Evolutionary conservation across 257 asterid genomes (phyloP).

Genomic region (Nemophila menziesii): DNA sequence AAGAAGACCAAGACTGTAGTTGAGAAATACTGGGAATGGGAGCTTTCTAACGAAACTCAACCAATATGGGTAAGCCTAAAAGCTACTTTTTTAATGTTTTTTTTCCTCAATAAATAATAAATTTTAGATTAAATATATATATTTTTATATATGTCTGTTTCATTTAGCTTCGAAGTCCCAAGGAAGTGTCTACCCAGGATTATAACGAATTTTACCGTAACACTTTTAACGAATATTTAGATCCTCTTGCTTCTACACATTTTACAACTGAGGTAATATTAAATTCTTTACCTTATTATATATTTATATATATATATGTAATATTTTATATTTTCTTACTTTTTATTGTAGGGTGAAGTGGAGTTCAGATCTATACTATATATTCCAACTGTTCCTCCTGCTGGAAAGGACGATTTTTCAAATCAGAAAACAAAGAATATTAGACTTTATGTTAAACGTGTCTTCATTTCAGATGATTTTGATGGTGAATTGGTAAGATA

Average conservation of each 20-base stretch:
- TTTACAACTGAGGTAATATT: constrained; percentile 79
- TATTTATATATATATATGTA: constrained; percentile 1
- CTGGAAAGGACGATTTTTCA: constrained; percentile 70
- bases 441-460: constrained; percentile 83
- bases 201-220: constrained; percentile 87
- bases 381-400: constrained; percentile 70
- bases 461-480: constrained; percentile 94
- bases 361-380: constrained; percentile 84
- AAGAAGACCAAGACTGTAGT: constrained; percentile 89
- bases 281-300: constrained; percentile 3
- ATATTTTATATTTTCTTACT: constrained; percentile 7
- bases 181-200: constrained; percentile 84
- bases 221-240: constrained; percentile 80
- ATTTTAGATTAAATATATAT: too few relatives aligned
- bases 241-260: constrained; percentile 96
- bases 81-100: constrained; percentile 1
- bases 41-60: constrained; percentile 84
- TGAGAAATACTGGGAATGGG: constrained; percentile 99
- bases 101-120: too few relatives aligned
- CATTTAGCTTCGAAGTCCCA: constrained; percentile 83
- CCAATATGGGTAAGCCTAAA: constrained; percentile 80
- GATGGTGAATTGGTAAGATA: constrained; percentile 97
- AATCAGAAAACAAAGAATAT: constrained; percentile 90
- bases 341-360: constrained; percentile 77
- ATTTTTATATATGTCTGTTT: constrained; percentile 9